Base-by-base conservation (phyloP, 495 filamentous ascomycete species). In the Tetracladium marchalianum region DNA sequence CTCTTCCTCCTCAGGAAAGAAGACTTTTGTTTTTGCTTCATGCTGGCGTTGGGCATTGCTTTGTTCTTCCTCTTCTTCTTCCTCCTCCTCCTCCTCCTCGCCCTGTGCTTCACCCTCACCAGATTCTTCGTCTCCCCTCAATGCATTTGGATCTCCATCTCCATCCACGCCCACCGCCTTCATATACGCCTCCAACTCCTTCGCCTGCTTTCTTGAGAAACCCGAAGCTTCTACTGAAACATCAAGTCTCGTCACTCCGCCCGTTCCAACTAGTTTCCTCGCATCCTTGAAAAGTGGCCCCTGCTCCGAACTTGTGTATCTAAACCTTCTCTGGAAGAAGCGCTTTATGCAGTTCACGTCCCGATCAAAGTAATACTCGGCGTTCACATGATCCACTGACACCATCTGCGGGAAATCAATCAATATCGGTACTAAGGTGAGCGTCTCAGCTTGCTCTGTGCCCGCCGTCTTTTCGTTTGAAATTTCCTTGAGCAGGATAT, bases 401-500 rank as follows among this genome's bases (percentile, higher is more conserved):
- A 97, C 76, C 84, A 95, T 95, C 66, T 99, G 92, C 1, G 92
- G 92, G 62, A 99, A 99, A 66, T 99, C 93, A 54, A 99, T 99
- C 22, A 97, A 63, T 41, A 93, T 75, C 5, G 92, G 90, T 12
- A 62, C 72, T 1, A 82, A 62, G 6, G 50, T 70, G 18, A 72
- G 46, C 0, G 42, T 54, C 39, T 67, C 60, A 5, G 22, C 35
- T 13, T 51, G 49, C 6, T 41, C 36, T 6, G 42, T 44, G 12
- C 44, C 43, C 1, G 39, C 33, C 5, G 49, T 43, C 31, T 61
- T 49, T 1, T 47, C 43, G 13, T 51, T 64, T 15, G 68, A 65
- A 31, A 77, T 72, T 55, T 94, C 89, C 52, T 88, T 81, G 63
- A 97, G 81, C 15, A 99, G 71, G 47, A 99, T 87, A 59, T 99